phyloP scores from a whole-genome alignment of 2,329 filamentous ascomycete genomes.

The Colletotrichum sansevieriae region DNA sequence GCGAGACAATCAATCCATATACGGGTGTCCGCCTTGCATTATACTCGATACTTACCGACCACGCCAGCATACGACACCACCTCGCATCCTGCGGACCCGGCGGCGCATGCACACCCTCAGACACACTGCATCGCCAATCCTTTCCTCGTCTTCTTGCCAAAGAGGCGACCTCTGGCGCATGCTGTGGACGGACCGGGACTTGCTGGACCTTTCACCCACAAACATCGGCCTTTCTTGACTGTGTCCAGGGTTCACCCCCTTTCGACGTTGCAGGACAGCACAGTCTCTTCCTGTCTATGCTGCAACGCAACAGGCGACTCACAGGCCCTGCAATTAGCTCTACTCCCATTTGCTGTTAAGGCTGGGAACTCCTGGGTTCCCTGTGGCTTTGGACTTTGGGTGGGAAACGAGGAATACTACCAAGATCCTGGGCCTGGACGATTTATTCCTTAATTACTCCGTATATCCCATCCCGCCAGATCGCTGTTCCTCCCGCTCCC shows the following conservation, averaged over 20 bases:
- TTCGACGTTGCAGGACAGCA: slow-evolving; percentile 22
- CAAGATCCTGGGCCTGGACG: slow-evolving; percentile 14
- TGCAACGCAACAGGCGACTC: neutral
- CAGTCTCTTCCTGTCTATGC: neutral
- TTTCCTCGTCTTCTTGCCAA: too few relatives aligned
- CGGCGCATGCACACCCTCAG: neutral
- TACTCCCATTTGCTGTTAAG: neutral
- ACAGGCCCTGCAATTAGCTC: neutral
- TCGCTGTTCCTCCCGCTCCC: slow-evolving; percentile 42
- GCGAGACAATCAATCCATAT: neutral
- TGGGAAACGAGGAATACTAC: neutral
- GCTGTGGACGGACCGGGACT: slow-evolving; percentile 17
- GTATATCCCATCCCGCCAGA: slow-evolving; percentile 38
- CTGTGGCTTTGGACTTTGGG: too few relatives aligned
- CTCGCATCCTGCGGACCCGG: neutral
- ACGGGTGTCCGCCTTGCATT: slow-evolving; percentile 3
- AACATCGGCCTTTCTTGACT: slow-evolving; percentile 21
- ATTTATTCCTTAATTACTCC: slow-evolving; percentile 22
- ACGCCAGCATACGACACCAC: neutral
- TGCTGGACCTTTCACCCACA: slow-evolving; percentile 4
- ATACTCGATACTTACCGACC: neutral
- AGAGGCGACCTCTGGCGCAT: too few relatives aligned
- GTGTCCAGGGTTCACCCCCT: slow-evolving; percentile 33
- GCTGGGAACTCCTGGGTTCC: neutral
- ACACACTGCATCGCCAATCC: neutral